Conservation (phyloP, 345 rosid genomes). For the Arabis hirsuta region DNA sequence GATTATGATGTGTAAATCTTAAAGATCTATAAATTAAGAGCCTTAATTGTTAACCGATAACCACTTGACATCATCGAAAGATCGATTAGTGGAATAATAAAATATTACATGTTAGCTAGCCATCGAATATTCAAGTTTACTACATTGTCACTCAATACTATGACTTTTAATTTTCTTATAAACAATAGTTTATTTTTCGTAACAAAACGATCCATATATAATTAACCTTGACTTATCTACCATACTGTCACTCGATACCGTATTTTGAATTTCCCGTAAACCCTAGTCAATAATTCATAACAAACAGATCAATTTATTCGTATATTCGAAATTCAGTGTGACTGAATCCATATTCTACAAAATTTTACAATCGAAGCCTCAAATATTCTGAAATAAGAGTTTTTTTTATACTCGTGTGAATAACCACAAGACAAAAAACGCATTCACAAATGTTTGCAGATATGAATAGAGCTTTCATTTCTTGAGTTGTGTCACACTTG, state of each 20-base stretch:
- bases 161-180: not conserved
- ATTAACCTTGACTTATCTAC: not conserved
- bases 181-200: not conserved
- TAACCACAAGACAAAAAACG: not conserved
- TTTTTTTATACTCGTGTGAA: no score
- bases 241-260: not conserved
- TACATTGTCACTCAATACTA: not conserved
- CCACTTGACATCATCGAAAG: conserved; percentile 33
- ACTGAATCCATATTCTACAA: no score
- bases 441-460: not conserved
- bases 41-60: conserved; percentile 26
- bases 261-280: not conserved
- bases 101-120: not conserved
- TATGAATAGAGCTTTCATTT: not conserved
- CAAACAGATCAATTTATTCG: not conserved
- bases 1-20: conserved; percentile 32
- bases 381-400: no score
- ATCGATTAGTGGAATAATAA: conserved; percentile 20
- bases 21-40: not conserved
- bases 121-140: conserved; percentile 17
- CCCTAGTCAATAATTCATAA: not conserved
- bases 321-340: no score
- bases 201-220: not conserved
- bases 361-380: no score
- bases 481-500: not conserved